phyloP scores from a whole-genome alignment of 202 grass and related monocot species.

The Alloteropsis angusta region DNA sequence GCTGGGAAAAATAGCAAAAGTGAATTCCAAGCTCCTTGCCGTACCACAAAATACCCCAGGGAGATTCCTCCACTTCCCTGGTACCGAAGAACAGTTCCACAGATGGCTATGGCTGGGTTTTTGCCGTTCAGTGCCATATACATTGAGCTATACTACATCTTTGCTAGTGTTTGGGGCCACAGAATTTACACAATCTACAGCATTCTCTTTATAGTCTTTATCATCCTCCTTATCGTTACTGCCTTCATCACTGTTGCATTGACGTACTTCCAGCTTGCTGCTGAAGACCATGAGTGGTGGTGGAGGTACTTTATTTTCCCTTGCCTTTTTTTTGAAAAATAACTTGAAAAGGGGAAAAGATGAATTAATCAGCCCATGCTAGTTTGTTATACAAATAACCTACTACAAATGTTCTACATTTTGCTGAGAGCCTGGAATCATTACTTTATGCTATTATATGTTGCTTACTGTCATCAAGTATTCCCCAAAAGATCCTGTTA shows the following conservation, averaged over 20 bases:
- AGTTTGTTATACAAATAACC: neutral
- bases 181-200: constrained; percentile 98
- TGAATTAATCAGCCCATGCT: neutral
- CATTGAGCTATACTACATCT: constrained; percentile 97
- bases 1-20: constrained; percentile 91
- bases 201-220: constrained; percentile 96
- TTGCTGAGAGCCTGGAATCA: neutral
- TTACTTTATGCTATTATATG: too few species aligned
- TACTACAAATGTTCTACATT: neutral
- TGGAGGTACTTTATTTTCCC: constrained; percentile 64
- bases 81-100: constrained; percentile 69
- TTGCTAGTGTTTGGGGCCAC: constrained; percentile 98
- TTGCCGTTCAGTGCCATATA: constrained; percentile 97
- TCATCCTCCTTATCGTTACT: constrained; percentile 89
- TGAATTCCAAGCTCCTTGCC: constrained; percentile 90
- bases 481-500: neutral
- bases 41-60: constrained; percentile 88
- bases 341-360: neutral
- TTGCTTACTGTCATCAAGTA: neutral
- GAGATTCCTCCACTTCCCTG: constrained; percentile 83
- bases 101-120: constrained; percentile 99
- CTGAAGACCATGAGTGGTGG: constrained; percentile 99
- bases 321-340: neutral
- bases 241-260: constrained; percentile 94
- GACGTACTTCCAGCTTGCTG: constrained; percentile 97